These are phyloP conservation scores for Dentipellis sp. DNA, from an alignment of 768 basidiomycete species.

Conservation along the genomic window DNA sequence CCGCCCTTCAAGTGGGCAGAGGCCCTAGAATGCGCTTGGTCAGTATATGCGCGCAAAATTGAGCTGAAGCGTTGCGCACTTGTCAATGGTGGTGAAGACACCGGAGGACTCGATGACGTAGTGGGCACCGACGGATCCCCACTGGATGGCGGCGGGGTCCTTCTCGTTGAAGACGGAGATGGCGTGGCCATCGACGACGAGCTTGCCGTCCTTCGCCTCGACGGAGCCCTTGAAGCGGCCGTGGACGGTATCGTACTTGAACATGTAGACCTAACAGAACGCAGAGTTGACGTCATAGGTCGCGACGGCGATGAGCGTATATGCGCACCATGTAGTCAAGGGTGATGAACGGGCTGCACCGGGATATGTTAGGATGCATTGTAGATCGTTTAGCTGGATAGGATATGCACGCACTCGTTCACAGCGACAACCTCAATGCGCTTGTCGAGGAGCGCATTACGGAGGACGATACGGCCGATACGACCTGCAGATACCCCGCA, in stretches of 20 bases:
- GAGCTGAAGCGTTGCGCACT: constrained; percentile 31
- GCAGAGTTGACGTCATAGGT: background rate
- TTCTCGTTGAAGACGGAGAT: constrained; percentile 78
- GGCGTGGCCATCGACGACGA: constrained; percentile 70
- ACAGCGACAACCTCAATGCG: constrained; percentile 85
- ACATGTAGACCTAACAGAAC: constrained; percentile 79
- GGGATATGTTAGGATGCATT: background rate
- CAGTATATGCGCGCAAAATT: background rate
- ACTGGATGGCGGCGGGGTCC: constrained; percentile 80
- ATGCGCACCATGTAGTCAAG: constrained; percentile 85
- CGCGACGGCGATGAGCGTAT: background rate
- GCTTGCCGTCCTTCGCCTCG: constrained; percentile 80
- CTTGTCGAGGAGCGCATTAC: constrained; percentile 76
- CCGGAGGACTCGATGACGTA: constrained; percentile 98
- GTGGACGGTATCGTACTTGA: constrained; percentile 95
- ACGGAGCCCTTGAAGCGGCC: constrained; percentile 85
- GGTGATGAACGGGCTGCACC: constrained; percentile 86
- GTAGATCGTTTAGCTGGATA: background rate
- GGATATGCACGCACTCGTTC: constrained; percentile 65
- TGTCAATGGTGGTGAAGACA: constrained; percentile 95
- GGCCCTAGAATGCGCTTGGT: constrained; percentile 40
- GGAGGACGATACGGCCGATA: constrained; percentile 97
- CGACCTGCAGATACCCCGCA: constrained; percentile 53
- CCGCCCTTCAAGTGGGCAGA: constrained; percentile 92
- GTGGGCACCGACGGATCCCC: constrained; percentile 73